A percentile compares a stretch with the other conserved stretches of the same genome.
Conservation (phyloP, 176 grass and related monocot genomes). For the Metroxylon sagu region DNA sequence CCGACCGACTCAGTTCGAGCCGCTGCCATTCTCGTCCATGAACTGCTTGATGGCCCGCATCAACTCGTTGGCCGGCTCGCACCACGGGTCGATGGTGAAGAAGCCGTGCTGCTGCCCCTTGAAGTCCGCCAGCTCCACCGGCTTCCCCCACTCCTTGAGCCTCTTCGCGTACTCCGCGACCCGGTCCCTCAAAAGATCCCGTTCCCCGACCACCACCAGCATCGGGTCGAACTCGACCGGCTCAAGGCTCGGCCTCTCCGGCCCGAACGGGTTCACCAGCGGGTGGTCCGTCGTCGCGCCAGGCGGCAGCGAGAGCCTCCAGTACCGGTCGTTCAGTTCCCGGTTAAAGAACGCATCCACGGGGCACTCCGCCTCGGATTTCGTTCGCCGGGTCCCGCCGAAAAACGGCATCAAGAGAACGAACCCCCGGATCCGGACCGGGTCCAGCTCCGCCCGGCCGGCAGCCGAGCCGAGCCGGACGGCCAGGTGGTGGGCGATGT, state of each 20-base stretch:
- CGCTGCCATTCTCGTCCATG: conserved; percentile 13
- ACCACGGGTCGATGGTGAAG: conserved; percentile 74
- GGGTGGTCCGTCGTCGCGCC: conserved; percentile 62
- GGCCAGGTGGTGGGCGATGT: conserved; percentile 66
- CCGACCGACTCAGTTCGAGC: background rate
- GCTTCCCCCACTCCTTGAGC: conserved; percentile 55
- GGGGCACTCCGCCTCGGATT: conserved; percentile 66
- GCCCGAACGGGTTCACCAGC: conserved; percentile 53
- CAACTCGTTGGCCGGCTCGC: conserved; percentile 44
- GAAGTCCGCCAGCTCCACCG: conserved; percentile 58
- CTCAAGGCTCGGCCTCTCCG: conserved; percentile 34
- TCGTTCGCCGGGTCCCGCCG: conserved; percentile 41
- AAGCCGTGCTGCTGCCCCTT: conserved; percentile 79
- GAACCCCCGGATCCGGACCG: conserved; percentile 30
- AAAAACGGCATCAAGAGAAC: conserved; percentile 82
- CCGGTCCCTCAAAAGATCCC: conserved; percentile 68
- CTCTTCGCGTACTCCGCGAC: conserved; percentile 51
- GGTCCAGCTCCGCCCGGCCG: conserved; percentile 32
- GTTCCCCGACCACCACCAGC: conserved; percentile 53
- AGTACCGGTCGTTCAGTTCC: conserved; percentile 69
- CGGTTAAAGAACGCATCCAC: conserved; percentile 56
- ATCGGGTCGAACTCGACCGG: conserved; percentile 46
- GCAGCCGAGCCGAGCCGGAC: conserved; percentile 46
- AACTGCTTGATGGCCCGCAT: conserved; percentile 62
- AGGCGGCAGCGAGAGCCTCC: conserved; percentile 62